These are phyloP conservation scores for Aureobasidium subglaciale DNA, from an alignment of 2,329 filamentous ascomycete species.

Conservation along the genomic window DNA sequence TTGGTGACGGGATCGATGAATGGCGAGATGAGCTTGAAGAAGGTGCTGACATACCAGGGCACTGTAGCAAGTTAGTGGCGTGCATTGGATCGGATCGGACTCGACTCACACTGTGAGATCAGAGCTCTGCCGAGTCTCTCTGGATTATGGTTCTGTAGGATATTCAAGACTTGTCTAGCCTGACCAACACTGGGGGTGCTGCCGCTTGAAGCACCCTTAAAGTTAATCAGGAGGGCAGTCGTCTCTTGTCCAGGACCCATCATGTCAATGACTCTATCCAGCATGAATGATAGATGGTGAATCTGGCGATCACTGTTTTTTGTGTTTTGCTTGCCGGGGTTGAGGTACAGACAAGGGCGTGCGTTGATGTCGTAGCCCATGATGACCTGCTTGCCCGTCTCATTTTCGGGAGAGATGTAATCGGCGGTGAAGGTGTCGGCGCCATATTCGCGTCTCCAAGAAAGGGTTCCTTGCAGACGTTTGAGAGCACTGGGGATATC, in stretches of 20 bases:
- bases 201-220: constrained; percentile 69
- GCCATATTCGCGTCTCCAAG: constrained; percentile 88
- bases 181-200: constrained; percentile 70
- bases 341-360: constrained; percentile 85
- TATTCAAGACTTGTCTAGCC: constrained; percentile 76
- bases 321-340: constrained; percentile 88
- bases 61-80: constrained; percentile 44
- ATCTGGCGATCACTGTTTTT: constrained; percentile 78
- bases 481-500: constrained; percentile 65
- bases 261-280: constrained; percentile 81
- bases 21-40: constrained; percentile 92
- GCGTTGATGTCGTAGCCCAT: constrained; percentile 79
- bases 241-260: constrained; percentile 84
- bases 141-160: constrained; percentile 92
- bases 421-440: constrained; percentile 72
- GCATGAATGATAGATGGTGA: constrained; percentile 91
- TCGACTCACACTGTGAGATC: constrained; percentile 70
- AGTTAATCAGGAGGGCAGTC: constrained; percentile 82
- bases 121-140: constrained; percentile 83
- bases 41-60: constrained; percentile 83
- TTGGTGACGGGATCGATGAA: constrained; percentile 94
- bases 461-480: constrained; percentile 71
- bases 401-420: constrained; percentile 87
- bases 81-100: background rate
- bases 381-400: constrained; percentile 90